Evolutionary conservation across 257 asterid genomes (phyloP), one percentile per base, ranked within the genome.

Genomic region (Leptodermis oblonga): DNA sequence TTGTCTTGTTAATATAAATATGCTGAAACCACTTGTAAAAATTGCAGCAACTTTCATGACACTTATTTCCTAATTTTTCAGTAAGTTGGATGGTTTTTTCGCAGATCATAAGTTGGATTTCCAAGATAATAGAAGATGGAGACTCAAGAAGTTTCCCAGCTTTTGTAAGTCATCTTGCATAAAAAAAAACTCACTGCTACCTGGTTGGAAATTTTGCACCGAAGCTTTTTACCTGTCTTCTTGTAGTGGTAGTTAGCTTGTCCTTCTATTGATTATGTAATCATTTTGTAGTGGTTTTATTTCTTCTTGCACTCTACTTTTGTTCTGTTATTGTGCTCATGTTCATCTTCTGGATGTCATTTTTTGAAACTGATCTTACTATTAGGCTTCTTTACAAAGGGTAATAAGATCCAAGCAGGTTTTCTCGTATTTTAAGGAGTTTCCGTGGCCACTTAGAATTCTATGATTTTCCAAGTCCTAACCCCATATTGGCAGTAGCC

Each of bases 91-190:
- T 76, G 71, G 53, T 80, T 55, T 52, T 67, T 71, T 70, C 17
- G 62, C 92, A 93, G 99, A 94, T 94, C 65, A 80, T 84, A 67
- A 72, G 53, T 55, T 94, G 99, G 99, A 86, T 89, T 73, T 91
- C 97, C 62, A 77, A 73, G 82, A 91, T 80, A 67, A 87, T 94
- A 61, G 78, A 82, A 82, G 96, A 94, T 70, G 99, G 99, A 4
- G 97, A 94, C 83, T 73, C 96, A 72, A 87, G 95, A 76, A 86
- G 83, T 70, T 89, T 94, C 69, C 96, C 96, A 70, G 84, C 91
- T 67, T 89, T 94, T 78, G 99, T 93, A 89, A 88, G 99, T 82
- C 66, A 41, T 68, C 55, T 68, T 4, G 28, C 28, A 67, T 26
- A 52, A 26, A 62, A 41, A 30, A 56, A 43, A 30, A 34, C 28